Evolutionary conservation across 495 filamentous ascomycete genomes (phyloP), one percentile per base, ranked within the genome.

Genomic region (Hyaloscypha hepaticicola): DNA sequence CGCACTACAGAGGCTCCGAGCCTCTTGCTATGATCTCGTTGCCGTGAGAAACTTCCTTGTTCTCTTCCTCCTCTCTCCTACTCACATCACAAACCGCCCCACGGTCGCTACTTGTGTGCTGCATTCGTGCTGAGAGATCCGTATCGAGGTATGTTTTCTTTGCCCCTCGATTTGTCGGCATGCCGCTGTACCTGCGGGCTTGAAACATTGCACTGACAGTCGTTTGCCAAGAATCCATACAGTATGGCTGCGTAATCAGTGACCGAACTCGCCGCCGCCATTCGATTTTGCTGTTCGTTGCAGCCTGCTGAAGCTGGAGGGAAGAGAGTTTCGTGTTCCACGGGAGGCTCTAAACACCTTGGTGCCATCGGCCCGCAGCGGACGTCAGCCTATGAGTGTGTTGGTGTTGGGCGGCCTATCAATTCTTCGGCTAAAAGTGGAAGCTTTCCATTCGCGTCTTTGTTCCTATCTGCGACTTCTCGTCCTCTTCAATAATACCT

Each of bases 141-240:
- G 38, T 45, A 45, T 45, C 4, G 9, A 45, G 14, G 25, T 56
- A 29, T 29, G 53, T 27, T 12, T 56, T 29, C n/a, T 45, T 45
- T 45, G 38, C 31, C 31, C 7, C 31, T 33, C 31, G 12, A 33
- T 33, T 45, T 45, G 11, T 45, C 11, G 11, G 1, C 12, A 12
- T 33, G 31, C 31, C 7, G 0, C 2, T 33, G 31, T 12, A 33
- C 31, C n/a, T 27, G 21, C 16, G 6, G 9, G n/a, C 34, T 27
- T 60, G 58, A 60, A 60, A 49, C 58, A 60, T 60, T 60, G 34
- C 58, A 60, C 58, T 60, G 58, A 60, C 58, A 49, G 33, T 27
- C n/a, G 22, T 38, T 25, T 16, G 24, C 16, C 53, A 14, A 45
- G 38, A 45, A 4, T 33, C 53, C 25, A 31, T 25, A 56, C 24